Evolutionary conservation across 2,329 filamentous ascomycete species (phyloP).

Genomic region (Phialocephala sp.): DNA sequence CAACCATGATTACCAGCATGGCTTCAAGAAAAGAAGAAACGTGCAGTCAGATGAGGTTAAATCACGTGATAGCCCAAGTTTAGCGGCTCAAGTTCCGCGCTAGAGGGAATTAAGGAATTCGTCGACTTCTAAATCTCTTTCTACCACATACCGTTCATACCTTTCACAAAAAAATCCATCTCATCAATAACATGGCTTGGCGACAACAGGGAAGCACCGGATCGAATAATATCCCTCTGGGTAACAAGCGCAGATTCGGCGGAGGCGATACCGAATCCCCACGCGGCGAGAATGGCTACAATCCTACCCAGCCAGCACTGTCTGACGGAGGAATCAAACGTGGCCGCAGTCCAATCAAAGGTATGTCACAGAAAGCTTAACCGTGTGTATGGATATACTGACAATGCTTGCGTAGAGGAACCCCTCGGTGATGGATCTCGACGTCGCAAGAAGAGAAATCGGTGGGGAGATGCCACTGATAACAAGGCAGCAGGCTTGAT

Average conservation of each 20-base stretch:
- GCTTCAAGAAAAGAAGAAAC: too few species aligned
- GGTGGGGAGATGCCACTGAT: conserved; percentile 96
- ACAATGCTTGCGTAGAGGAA: conserved; percentile 37
- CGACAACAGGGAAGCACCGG: conserved; percentile 86
- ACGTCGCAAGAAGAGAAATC: conserved; percentile 96
- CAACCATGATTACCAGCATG: background rate
- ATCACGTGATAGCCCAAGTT: too few species aligned
- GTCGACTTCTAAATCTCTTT: conserved; percentile 8
- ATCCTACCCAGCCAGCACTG: conserved; percentile 32
- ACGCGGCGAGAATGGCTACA: conserved; percentile 39
- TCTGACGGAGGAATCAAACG: conserved; percentile 62
- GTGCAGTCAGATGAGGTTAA: too few species aligned
- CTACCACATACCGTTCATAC: background rate
- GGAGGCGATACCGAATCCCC: conserved; percentile 61
- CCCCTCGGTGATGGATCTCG: conserved; percentile 71
- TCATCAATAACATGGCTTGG: conserved; percentile 62
- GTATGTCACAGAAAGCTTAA: conserved; percentile 54
- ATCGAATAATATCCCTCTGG: conserved; percentile 96
- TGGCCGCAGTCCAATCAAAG: conserved; percentile 86
- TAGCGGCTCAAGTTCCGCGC: background rate
- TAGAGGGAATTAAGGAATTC: conserved; percentile 14
- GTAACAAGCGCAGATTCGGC: conserved; percentile 80
- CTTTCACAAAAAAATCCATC: conserved; percentile 15
- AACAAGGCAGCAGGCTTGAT: conserved; percentile 99
- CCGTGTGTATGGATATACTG: conserved; percentile 17